A percentile compares a stretch with the other conserved stretches of the same genome.
phyloP scores from a whole-genome alignment of 2,329 filamentous ascomycete species.

The Trichoderma pleuroti region DNA sequence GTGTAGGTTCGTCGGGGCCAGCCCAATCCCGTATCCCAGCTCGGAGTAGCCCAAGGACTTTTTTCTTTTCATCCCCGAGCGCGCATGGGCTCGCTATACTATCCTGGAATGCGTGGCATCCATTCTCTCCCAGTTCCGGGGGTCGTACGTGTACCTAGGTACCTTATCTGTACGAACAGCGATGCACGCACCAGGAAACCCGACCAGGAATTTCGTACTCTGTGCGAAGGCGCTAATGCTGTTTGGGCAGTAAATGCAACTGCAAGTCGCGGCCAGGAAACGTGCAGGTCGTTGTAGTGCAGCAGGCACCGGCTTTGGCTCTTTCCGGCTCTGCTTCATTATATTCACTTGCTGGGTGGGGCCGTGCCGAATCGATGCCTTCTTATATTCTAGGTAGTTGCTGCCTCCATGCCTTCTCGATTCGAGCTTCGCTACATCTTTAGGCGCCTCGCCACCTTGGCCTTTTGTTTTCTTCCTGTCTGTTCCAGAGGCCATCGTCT shows the following conservation, averaged over 20 bases:
- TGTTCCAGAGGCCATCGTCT: neutral
- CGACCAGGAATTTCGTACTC: neutral
- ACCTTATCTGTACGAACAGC: neutral
- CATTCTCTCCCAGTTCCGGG: neutral
- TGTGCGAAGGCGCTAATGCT: neutral
- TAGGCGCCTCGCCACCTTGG: constrained; percentile 7
- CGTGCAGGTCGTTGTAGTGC: neutral
- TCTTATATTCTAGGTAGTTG: constrained; percentile 1
- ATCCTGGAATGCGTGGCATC: neutral
- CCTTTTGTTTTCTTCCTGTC: neutral
- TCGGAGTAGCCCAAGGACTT: neutral
- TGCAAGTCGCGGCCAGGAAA: neutral
- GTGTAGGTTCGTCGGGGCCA: neutral
- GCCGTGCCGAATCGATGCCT: constrained; percentile 5
- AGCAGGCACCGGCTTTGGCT: constrained; percentile 14
- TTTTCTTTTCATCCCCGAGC: neutral
- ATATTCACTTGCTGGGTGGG: constrained; percentile 1
- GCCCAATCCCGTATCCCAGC: neutral
- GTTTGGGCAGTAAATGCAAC: neutral
- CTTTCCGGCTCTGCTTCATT: constrained; percentile 3
- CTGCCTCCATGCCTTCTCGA: neutral
- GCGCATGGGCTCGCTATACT: neutral
- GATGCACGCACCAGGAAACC: neutral
- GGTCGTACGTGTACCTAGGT: neutral
- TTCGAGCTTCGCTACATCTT: neutral